phyloP scores from a whole-genome alignment of 78 protist species.

The Dictyostelium citrinum region DNA sequence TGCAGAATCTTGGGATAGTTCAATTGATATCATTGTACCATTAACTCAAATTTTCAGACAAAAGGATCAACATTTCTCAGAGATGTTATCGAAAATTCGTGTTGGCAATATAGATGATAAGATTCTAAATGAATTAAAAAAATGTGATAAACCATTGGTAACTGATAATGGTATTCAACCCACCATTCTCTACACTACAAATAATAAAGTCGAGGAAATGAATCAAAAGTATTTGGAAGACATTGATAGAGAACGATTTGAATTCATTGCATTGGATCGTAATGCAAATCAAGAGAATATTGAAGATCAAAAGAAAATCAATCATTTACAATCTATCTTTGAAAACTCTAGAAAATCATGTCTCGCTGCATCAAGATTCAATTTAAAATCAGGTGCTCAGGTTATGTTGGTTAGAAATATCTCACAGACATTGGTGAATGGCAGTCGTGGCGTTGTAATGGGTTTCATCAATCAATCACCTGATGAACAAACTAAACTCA shows the following conservation, averaged over 20 bases:
- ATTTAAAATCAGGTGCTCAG: constrained; percentile 73
- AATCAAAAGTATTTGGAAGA: neutral
- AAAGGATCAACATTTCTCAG: constrained; percentile 29
- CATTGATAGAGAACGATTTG: neutral
- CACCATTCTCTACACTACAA: constrained; percentile 38
- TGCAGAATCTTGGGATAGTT: constrained; percentile 24
- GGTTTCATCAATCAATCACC: constrained; percentile 20
- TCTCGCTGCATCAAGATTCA: constrained; percentile 24
- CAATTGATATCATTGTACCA: neutral
- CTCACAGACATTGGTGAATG: constrained; percentile 20
- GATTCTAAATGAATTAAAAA: neutral
- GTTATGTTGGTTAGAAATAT: constrained; percentile 75
- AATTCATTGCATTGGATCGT: constrained; percentile 28
- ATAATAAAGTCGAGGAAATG: constrained; percentile 36
- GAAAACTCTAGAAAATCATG: constrained; percentile 57
- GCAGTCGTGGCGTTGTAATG: constrained; percentile 53
- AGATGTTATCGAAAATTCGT: neutral
- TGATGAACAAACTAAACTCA: neutral
- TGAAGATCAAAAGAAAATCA: neutral
- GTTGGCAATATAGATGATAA: constrained; percentile 17
- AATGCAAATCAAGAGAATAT: constrained; percentile 11
- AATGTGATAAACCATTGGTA: neutral
- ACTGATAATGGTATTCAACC: constrained; percentile 45
- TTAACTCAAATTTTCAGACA: constrained; percentile 44
- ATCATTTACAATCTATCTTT: neutral